Base-by-base conservation (phyloP, 2,329 filamentous ascomycete genomes). In the Penicillium sp. region DNA sequence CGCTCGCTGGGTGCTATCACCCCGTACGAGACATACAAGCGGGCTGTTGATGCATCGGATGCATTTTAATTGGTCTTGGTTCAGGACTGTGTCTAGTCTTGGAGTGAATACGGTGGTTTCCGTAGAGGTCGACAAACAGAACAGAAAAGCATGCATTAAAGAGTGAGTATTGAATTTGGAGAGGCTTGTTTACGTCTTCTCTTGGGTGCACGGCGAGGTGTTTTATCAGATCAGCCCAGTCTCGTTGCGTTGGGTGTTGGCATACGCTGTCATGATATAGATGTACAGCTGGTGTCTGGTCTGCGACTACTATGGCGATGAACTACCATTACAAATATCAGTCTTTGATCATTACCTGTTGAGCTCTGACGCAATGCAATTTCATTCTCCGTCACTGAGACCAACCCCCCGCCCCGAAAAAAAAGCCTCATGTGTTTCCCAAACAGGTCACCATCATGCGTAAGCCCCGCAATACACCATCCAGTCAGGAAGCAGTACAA, bases 1-100 rank as follows among this genome's bases (percentile, higher is more conserved):
- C 90, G 93, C 70, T 92, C 94, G 0, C 83, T 99, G 42, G 94
- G 93, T 59, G 91, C 93, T 6, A 83, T 96, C 68, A 97, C 93
- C 4, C 89, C 91, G 2, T 98, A 91, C 75, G 90, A 95, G 49
- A 91, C 88, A 1, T 96, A 94, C 76, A 84, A 87, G 73, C 89
- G 86, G 76, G 92, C 91, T 6, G 58, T 78, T 25, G 82, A 81
- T 55, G 73, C 72, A 19, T 71, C 75, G 49, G 67, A 71, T 51
- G 61, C 64, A 42, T 70, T 60, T 45, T 70, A 30, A 65, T 57
- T 35, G 43, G 49, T 14, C 25, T 16, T 43, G 22, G n/a, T 53
- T 33, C 53, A 6, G 25, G 38, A 53, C 14, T 35, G 46, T 33
- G 19, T 54, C 25, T 16, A 22, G 22, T 14, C 22, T 33, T 14